Conservation (phyloP, 192 early-diverging fungal species). For the Coemansia biformis region DNA sequence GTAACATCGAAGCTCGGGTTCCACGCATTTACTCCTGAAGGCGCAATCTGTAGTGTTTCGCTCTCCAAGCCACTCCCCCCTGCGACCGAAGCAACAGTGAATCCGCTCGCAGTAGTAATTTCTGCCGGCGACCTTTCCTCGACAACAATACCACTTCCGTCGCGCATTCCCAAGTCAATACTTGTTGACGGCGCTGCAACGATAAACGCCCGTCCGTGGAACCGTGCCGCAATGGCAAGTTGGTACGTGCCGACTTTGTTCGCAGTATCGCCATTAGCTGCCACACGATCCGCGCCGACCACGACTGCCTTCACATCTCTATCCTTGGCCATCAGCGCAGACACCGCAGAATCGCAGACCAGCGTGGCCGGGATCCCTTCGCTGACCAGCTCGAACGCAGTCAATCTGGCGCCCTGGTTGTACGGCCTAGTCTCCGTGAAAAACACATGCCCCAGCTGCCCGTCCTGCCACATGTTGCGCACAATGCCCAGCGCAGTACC, state of each 20-base stretch:
- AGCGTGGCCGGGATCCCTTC: constrained; percentile 91
- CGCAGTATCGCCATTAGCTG: constrained; percentile 94
- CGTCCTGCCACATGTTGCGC: constrained; percentile 58
- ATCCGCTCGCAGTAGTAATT: constrained; percentile 55
- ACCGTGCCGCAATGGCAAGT: constrained; percentile 83
- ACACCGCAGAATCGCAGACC: constrained; percentile 88
- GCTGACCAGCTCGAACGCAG: constrained; percentile 87
- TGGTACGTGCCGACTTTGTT: constrained; percentile 99
- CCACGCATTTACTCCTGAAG: constrained; percentile 85
- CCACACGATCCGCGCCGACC: constrained; percentile 95
- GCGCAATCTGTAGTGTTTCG: constrained; percentile 75
- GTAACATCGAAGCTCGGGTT: constrained; percentile 97
- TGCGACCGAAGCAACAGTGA: constrained; percentile 33
- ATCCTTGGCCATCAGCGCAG: constrained; percentile 65
- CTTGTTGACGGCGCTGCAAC: constrained; percentile 95
- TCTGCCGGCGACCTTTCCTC: constrained; percentile 76
- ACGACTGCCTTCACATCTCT: constrained; percentile 73
- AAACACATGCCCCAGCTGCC: constrained; percentile 68
- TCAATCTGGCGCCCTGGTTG: constrained; percentile 94
- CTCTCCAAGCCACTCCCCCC: constrained; percentile 43
- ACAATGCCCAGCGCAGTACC: constrained; percentile 96
- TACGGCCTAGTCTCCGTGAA: constrained; percentile 98
- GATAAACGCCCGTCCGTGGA: constrained; percentile 82
- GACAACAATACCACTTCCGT: constrained; percentile 78
- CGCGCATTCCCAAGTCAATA: constrained; percentile 69